Conservation (phyloP, 2,329 filamentous ascomycete species). For the Xylaria sp. region DNA sequence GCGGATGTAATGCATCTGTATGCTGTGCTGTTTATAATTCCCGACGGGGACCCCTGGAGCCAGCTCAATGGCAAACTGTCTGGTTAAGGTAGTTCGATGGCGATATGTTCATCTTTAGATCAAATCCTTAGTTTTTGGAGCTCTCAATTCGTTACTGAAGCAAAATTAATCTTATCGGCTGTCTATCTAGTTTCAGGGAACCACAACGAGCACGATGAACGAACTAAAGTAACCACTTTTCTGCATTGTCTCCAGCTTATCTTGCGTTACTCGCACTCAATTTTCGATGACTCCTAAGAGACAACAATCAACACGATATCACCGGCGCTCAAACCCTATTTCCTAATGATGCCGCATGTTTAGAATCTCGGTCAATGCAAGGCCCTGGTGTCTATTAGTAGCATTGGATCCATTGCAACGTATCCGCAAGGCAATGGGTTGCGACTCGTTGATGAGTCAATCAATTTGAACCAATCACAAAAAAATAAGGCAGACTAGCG, state of each 20-base stretch:
- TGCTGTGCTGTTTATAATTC: not conserved
- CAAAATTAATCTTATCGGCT: not conserved
- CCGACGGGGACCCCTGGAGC: too few species aligned
- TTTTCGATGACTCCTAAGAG: not conserved
- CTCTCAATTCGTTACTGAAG: not conserved
- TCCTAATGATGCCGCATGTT: not conserved
- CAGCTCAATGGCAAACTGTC: not conserved
- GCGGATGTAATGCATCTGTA: constrained; percentile 67
- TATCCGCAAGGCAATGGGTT: not conserved
- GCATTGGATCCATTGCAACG: too few species aligned
- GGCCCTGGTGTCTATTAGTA: too few species aligned
- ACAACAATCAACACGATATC: not conserved
- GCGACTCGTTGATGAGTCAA: constrained; percentile 9
- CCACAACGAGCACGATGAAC: not conserved
- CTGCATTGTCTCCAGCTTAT: not conserved
- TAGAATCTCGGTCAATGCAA: not conserved
- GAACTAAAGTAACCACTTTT: not conserved
- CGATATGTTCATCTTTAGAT: not conserved
- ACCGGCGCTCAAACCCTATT: not conserved
- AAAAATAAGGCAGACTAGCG: constrained; percentile 7
- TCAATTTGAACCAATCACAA: constrained; percentile 2
- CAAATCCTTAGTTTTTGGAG: not conserved
- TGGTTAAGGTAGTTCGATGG: not conserved
- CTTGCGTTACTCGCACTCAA: not conserved
- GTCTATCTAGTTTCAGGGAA: not conserved